Evolutionary conservation across 306 rosid genomes (phyloP), one percentile per base, ranked within the genome.

Genomic region (Pterocarpus macrocarpus): DNA sequence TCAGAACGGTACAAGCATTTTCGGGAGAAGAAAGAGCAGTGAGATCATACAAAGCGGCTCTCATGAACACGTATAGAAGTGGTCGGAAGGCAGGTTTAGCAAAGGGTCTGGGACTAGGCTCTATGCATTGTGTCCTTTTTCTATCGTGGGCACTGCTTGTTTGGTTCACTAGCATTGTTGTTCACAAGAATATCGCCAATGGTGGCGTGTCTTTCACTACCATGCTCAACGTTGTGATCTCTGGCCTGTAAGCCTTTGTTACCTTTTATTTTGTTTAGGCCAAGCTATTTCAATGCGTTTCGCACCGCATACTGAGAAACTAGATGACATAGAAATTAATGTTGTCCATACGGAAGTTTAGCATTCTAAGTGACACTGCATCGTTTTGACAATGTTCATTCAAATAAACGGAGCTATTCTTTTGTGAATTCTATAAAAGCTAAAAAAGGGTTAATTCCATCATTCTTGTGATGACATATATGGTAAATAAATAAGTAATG

Each of bases 151-250:
- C 98, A 16, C 71, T 94, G 73, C 95, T 94, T 39, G 94, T 91
- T 71, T 92, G 98, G 97, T 94, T 83, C 86, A 92, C 92, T 36
- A 94, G 98, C 85, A 13, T 94, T 34, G 86, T 91, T 71, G 98
- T 94, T 78, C 98, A 94, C 83, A 94, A 94, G 86, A 68, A 80
- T 3, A 91, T 94, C 1, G 86, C 97, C 82, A 89, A 94, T 80
- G 97, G 98, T 0, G 98, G 98, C 16, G 94, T 90, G 11, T 91
- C 98, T 69, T 94, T 94, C 92, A 90, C 96, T 52, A 94, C 98
- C 58, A 94, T 94, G 98, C 97, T 94, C 76, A 92, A 94, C 43
- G 98, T 94, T 30, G 98, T 94, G 8, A 92, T 94, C 77, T 89
- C 97, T 58, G 97, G 98, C 92, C 87, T 94, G 98, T 94, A 85